A percentile compares a stretch with the other conserved stretches of the same genome.
phyloP scores from a whole-genome alignment of 495 filamentous ascomycete species.

The Pyrenopolyporus hunteri region DNA sequence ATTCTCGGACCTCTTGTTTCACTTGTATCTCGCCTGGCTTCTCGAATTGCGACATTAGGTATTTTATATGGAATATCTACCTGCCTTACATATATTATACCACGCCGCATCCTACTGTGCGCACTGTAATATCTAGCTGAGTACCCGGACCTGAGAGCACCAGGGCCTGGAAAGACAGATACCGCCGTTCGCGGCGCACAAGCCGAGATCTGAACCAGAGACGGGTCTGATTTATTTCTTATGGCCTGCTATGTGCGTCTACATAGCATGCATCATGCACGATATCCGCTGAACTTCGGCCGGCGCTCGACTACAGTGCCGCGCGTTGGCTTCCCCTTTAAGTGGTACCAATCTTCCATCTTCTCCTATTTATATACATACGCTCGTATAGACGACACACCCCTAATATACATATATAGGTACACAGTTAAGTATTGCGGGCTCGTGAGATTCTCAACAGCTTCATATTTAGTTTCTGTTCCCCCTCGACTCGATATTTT shows the following conservation, averaged over 20 bases:
- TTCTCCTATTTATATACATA: no score
- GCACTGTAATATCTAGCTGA: background rate
- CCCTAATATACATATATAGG: no score
- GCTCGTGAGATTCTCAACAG: no score
- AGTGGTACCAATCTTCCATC: no score
- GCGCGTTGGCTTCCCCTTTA: conserved; percentile 1
- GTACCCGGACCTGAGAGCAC: background rate
- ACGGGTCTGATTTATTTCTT: conserved; percentile 1
- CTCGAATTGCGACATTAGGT: conserved; percentile 25
- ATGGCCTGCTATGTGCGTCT: background rate
- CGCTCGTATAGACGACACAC: no score
- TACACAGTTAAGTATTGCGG: no score
- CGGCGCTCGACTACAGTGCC: conserved; percentile 21
- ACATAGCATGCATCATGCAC: conserved; percentile 11
- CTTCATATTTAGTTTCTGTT: no score
- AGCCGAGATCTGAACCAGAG: conserved; percentile 2
- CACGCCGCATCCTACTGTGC: no score
- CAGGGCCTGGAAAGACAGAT: conserved; percentile 13
- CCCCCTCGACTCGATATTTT: no score
- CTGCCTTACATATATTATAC: background rate
- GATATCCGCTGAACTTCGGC: background rate
- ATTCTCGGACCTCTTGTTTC: conserved; percentile 22
- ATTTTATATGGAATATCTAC: no score
- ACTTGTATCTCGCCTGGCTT: conserved; percentile 19
- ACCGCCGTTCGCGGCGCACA: background rate